Percentiles rank a stretch among this genome's conserved stretches.
These are phyloP conservation scores for Cryphonectria radicalis DNA, from an alignment of 2,329 filamentous ascomycete genomes.

Conservation along the genomic window DNA sequence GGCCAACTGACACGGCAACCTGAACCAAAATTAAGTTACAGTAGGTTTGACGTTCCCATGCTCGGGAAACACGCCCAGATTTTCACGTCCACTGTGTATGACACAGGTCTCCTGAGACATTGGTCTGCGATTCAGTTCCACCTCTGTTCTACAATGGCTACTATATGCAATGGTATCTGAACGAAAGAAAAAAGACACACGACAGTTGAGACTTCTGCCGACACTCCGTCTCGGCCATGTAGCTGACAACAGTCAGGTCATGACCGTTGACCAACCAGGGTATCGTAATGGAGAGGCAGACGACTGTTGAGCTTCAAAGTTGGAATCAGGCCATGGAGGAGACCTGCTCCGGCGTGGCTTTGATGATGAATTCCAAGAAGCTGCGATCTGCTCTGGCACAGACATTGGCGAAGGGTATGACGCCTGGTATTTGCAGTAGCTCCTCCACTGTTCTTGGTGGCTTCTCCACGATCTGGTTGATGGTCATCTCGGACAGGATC, in stretches of 20 bases:
- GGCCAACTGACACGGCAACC: background rate
- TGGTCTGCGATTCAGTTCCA: background rate
- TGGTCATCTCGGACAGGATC: slow-evolving; percentile 11
- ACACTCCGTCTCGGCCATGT: background rate
- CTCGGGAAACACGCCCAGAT: background rate
- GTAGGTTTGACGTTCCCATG: background rate
- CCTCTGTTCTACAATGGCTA: too few relatives aligned
- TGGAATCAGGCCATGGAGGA: background rate
- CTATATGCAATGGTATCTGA: background rate
- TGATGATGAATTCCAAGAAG: slow-evolving; percentile 20
- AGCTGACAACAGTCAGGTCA: background rate
- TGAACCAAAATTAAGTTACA: background rate
- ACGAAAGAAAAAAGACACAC: background rate
- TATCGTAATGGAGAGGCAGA: background rate
- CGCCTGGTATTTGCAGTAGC: slow-evolving; percentile 16
- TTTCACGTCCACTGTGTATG: background rate
- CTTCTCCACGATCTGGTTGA: slow-evolving; percentile 11
- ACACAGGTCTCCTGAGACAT: background rate
- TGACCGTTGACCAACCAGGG: background rate
- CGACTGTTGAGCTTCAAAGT: background rate
- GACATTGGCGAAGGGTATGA: slow-evolving; percentile 20
- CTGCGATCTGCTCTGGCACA: slow-evolving; percentile 21
- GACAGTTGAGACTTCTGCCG: background rate
- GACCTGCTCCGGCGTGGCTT: slow-evolving; percentile 2
- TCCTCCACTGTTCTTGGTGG: slow-evolving; percentile 10